A percentile compares a stretch with the other conserved stretches of the same genome.
phyloP scores from a whole-genome alignment of 1,284 basidiomycete genomes.

The Boletellus deceptivus region DNA sequence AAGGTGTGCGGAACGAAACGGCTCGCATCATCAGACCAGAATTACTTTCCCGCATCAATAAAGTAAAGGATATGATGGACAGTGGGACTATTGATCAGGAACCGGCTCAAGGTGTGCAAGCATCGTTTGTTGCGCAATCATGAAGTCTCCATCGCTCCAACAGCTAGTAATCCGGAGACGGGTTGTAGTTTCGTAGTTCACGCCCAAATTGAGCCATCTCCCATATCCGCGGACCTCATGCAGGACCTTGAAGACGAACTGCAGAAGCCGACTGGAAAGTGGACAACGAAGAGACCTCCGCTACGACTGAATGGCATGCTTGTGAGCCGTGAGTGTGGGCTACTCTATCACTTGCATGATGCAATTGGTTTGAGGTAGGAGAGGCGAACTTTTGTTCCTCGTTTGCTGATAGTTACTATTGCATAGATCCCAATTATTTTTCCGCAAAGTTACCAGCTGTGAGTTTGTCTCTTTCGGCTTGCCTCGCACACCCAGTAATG shows the following conservation, averaged over 20 bases:
- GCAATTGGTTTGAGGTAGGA: conserved; percentile 66
- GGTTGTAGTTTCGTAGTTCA: conserved; percentile 65
- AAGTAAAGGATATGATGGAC: conserved; percentile 61
- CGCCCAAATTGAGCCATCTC: conserved; percentile 55
- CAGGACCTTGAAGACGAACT: conserved; percentile 69
- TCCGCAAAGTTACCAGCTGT: conserved; percentile 82
- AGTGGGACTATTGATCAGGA: conserved; percentile 59
- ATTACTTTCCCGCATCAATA: conserved; percentile 56
- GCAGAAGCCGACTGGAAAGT: conserved; percentile 67
- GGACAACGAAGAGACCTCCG: conserved; percentile 54
- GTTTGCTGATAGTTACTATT: background rate
- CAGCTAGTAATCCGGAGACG: conserved; percentile 17
- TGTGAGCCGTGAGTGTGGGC: conserved; percentile 76
- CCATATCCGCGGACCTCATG: conserved; percentile 54
- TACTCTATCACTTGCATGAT: conserved; percentile 64
- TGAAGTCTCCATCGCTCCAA: background rate
- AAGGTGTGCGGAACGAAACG: conserved; percentile 54
- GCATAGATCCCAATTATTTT: conserved; percentile 60
- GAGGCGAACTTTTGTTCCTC: background rate
- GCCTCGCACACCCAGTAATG: conserved; percentile 2
- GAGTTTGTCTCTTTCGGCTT: conserved; percentile 26
- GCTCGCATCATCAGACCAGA: conserved; percentile 65
- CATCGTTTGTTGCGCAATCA: background rate
- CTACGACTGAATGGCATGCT: conserved; percentile 61
- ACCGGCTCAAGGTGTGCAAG: conserved; percentile 17